Evolutionary conservation across 495 filamentous ascomycete genomes (phyloP).

Genomic region (Trichoderma asperelloides): DNA sequence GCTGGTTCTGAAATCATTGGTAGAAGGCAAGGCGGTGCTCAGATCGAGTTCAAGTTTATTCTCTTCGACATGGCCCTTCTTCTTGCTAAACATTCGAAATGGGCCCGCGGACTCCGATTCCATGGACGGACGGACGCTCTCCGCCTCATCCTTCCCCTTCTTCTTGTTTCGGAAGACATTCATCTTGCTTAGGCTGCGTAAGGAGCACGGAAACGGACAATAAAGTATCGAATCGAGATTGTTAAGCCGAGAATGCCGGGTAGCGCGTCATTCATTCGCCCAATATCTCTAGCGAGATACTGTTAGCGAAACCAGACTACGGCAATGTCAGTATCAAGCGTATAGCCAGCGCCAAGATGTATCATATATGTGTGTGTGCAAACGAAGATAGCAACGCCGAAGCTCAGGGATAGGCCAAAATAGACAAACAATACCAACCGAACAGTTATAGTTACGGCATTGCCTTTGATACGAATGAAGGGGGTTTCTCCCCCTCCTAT

Average conservation of each 20-base stretch:
- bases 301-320: neutral
- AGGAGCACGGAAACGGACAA: neutral
- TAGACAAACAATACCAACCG: neutral
- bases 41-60: constrained; percentile 63
- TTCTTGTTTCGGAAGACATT: constrained; percentile 67
- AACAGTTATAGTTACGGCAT: too few relatives aligned
- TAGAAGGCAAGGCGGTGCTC: constrained; percentile 62
- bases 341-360: neutral
- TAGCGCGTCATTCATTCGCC: neutral
- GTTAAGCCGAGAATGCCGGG: neutral
- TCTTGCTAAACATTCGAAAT: constrained; percentile 49
- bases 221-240: neutral
- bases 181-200: constrained; percentile 36
- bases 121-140: constrained; percentile 37
- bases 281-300: neutral
- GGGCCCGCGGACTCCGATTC: constrained; percentile 40
- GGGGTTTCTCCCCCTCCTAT: neutral
- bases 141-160: constrained; percentile 53
- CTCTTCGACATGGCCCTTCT: constrained; percentile 49
- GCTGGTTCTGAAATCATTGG: constrained; percentile 93
- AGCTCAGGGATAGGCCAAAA: neutral
- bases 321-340: neutral
- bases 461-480: neutral
- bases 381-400: neutral
- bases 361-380: neutral